These are phyloP conservation scores for Teunomyces funiuensis DNA, from an alignment of 805 yeast species.

Conservation along the genomic window DNA sequence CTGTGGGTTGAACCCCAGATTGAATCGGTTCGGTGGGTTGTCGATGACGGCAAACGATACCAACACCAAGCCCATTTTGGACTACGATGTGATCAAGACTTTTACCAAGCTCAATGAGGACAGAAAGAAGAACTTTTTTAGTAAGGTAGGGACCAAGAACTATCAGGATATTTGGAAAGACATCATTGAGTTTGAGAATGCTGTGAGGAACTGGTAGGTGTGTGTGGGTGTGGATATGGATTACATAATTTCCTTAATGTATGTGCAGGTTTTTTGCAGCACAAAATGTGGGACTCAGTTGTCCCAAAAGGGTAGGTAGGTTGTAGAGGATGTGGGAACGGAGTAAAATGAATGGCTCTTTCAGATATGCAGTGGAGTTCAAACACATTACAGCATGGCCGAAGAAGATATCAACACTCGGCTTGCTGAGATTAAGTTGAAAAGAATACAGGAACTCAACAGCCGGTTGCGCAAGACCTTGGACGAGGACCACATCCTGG, in stretches of 20 bases:
- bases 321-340: neutral
- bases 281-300: neutral
- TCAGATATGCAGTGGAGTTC: neutral
- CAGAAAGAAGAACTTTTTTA: slow-evolving; percentile 51
- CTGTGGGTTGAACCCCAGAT: slow-evolving; percentile 79
- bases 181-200: slow-evolving; percentile 54
- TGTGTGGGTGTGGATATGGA: neutral
- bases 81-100: slow-evolving; percentile 54
- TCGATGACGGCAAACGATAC: slow-evolving; percentile 32
- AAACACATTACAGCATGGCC: neutral
- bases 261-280: neutral
- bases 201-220: slow-evolving; percentile 24
- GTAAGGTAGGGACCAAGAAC: slow-evolving; percentile 56
- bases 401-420: slow-evolving; percentile 29
- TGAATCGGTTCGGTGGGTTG: slow-evolving; percentile 54
- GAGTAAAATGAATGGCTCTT: neutral
- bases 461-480: slow-evolving; percentile 51
- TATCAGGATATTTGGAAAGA: slow-evolving; percentile 68
- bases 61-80: slow-evolving; percentile 63
- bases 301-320: neutral
- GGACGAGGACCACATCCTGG: slow-evolving; percentile 47
- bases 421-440: slow-evolving; percentile 56
- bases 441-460: slow-evolving; percentile 28
- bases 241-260: neutral
- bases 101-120: slow-evolving; percentile 59